Conservation (phyloP, 768 basidiomycete species). For the Termitomyces sp. region DNA sequence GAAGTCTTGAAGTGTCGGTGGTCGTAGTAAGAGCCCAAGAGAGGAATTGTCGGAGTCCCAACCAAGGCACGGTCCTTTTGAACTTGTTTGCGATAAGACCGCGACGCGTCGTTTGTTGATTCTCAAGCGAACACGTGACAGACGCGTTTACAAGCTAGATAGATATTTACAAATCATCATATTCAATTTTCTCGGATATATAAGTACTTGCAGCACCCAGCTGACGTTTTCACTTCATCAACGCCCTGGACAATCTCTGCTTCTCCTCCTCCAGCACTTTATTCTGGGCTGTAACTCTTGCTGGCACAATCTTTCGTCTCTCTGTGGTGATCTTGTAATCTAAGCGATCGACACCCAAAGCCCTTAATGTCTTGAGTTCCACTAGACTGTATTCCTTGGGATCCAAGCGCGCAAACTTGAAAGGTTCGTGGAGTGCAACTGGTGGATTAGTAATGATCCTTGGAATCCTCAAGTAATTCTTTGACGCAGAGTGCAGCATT, state of each 20-base stretch:
- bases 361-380: constrained; percentile 52
- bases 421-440: constrained; percentile 47
- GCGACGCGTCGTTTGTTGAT: constrained; percentile 13
- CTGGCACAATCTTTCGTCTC: constrained; percentile 41
- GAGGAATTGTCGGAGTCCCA: constrained; percentile 16
- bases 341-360: constrained; percentile 39
- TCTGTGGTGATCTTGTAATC: constrained; percentile 43
- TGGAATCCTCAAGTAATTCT: constrained; percentile 49
- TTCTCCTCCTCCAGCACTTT: constrained; percentile 47
- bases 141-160: not conserved
- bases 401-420: constrained; percentile 41
- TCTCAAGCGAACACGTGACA: constrained; percentile 5
- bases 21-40: constrained; percentile 21
- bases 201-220: not conserved
- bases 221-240: not conserved
- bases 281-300: constrained; percentile 34
- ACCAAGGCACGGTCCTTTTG: constrained; percentile 19
- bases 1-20: not conserved
- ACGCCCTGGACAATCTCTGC: constrained; percentile 24
- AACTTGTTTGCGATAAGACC: constrained; percentile 5
- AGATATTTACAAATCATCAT: no score
- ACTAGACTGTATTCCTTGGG: constrained; percentile 48
- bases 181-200: no score
- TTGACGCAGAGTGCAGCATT: constrained; percentile 61
- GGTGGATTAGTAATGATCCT: constrained; percentile 65